Base-by-base conservation (phyloP, 1,284 basidiomycete genomes). In the Melampsora americana region DNA sequence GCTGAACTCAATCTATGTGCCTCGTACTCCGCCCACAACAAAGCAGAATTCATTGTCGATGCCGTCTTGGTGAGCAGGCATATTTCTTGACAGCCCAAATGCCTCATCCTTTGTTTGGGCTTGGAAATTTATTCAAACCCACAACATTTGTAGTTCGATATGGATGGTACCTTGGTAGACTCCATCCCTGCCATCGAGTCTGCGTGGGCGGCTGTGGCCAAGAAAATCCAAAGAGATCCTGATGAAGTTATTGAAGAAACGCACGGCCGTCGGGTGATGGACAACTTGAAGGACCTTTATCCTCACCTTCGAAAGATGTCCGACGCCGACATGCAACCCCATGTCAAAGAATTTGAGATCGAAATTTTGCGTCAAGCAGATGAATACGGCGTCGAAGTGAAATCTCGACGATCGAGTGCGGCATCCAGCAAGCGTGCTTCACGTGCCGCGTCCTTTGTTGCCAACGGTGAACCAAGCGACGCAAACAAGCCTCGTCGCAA, bases 101-200 rank as follows among this genome's bases (percentile, higher is more conserved):
- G n/a, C n/a, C n/a, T n/a, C n/a, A n/a, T n/a, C n/a, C n/a, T n/a
- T n/a, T n/a, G n/a, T n/a, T n/a, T n/a, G n/a, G n/a, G n/a, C n/a
- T 35, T 9, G 35, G 9, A 9, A 35, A 4, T 35, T 35, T 9
- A 3, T 35, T 4, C 3, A 3, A 35, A 35, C 35, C 35, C 3
- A 35, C 9, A 9, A 4, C 35, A 35, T 39, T 64, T 65, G 46
- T 66, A 80, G 78, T 80, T 80, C 71, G 80, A 81, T 70, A 79
- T 61, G 70, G 73, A 78, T 56, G 77, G 80, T 62, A 90, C 89
- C 12, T 84, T 90, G 73, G 90, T 90, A 69, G 89, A 90, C 81
- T 90, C 89, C 35, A 90, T 90, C 80, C 84, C 88, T 26, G 90
- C 90, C 12, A 89, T 91, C 79, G 90, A 91, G 82, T 89, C 89